Evolutionary conservation across 768 basidiomycete species (phyloP).

Genomic region (Xanthoconium purpureum): DNA sequence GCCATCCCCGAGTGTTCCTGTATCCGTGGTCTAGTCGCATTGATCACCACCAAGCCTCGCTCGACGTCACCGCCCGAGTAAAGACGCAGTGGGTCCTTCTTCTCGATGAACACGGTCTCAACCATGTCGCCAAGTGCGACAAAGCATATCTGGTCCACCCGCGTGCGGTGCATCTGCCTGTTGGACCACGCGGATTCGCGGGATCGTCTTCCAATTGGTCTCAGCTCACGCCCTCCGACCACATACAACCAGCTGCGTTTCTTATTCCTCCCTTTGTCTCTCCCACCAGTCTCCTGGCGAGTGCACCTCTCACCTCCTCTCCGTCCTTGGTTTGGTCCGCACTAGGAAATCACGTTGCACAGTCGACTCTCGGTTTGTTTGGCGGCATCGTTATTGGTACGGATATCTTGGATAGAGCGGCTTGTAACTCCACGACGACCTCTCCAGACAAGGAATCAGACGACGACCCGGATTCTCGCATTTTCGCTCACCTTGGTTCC

Average conservation of each 20-base stretch:
- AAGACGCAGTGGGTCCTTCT: constrained; percentile 52
- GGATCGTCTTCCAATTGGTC: constrained; percentile 25
- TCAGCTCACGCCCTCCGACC: constrained; percentile 32
- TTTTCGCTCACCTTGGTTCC: not conserved
- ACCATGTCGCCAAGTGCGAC: constrained; percentile 31
- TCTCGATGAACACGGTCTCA: constrained; percentile 46
- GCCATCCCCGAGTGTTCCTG: constrained; percentile 45
- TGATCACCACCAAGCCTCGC: constrained; percentile 24
- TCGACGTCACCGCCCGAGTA: constrained; percentile 39
- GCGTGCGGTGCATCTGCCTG: constrained; percentile 33
- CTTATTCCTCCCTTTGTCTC: constrained; percentile 62
- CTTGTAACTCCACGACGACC: not conserved
- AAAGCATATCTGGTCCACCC: constrained; percentile 43
- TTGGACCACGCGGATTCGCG: constrained; percentile 41
- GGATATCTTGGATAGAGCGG: not conserved
- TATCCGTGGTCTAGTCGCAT: constrained; percentile 27
- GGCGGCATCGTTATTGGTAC: constrained; percentile 39
- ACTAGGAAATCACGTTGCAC: constrained; percentile 26
- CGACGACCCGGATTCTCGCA: not conserved
- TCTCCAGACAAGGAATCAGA: not conserved
- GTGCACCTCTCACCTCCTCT: constrained; percentile 15
- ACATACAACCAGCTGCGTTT: constrained; percentile 42
- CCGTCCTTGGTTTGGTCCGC: constrained; percentile 25
- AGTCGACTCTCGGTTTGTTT: constrained; percentile 27
- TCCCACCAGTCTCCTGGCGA: constrained; percentile 29